Conservation (phyloP, 768 basidiomycete genomes). For the Trametes meyenii region DNA sequence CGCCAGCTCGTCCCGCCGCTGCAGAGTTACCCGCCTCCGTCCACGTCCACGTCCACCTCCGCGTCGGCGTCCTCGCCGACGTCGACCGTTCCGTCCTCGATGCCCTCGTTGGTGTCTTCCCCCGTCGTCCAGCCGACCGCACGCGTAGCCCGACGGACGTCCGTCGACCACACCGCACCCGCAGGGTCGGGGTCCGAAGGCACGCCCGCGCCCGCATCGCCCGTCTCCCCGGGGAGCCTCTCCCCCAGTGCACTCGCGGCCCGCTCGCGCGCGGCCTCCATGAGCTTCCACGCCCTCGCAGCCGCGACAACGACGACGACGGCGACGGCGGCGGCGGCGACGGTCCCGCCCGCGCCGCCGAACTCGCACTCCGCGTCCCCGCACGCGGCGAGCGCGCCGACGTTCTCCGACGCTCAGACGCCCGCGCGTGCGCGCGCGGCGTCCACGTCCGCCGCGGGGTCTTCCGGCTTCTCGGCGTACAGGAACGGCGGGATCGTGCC, state of each 20-base stretch:
- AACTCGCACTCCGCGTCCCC: conserved; percentile 16
- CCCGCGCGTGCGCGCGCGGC: conserved; percentile 9
- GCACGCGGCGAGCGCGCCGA: neutral
- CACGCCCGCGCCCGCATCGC: neutral
- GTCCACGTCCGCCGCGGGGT: conserved; percentile 11
- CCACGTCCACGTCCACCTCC: too few relatives aligned
- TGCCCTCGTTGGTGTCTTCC: conserved; percentile 16
- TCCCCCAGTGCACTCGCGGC: conserved; percentile 10
- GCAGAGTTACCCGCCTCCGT: too few relatives aligned
- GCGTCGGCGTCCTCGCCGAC: conserved; percentile 3
- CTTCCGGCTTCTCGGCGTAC: neutral
- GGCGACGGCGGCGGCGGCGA: too few relatives aligned
- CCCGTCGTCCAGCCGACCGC: neutral
- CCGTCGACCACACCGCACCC: conserved; percentile 11
- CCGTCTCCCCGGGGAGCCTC: neutral
- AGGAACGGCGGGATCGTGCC: neutral
- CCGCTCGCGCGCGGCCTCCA: neutral
- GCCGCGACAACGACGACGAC: too few relatives aligned
- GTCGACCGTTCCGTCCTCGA: conserved; percentile 1
- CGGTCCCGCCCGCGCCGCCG: conserved; percentile 9
- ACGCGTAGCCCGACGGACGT: conserved; percentile 5
- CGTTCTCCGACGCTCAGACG: neutral
- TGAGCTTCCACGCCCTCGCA: neutral
- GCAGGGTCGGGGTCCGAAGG: neutral
- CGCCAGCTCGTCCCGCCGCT: neutral